A percentile compares a stretch with the other conserved stretches of the same genome.
These are phyloP conservation scores for Colletotrichum limetticola DNA, from an alignment of 2,329 filamentous ascomycete species.

Conservation along the genomic window DNA sequence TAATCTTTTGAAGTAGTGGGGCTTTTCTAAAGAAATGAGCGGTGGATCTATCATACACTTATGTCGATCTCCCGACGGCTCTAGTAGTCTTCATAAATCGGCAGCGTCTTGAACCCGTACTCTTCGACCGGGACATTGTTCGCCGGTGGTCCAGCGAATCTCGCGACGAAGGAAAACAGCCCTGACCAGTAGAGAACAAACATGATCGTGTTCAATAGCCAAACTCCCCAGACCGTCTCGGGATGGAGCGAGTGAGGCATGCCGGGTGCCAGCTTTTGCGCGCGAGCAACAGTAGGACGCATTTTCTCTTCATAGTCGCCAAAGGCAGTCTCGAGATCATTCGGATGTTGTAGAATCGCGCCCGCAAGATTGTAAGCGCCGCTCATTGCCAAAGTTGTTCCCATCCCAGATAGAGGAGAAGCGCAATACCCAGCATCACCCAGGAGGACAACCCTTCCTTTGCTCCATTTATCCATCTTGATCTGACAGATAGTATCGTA, in stretches of 20 bases:
- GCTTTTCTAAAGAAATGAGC: background rate
- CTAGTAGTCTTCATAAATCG: background rate
- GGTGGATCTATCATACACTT: background rate
- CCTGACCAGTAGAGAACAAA: constrained; percentile 16
- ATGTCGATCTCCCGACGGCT: background rate
- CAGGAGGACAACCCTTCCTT: constrained; percentile 53
- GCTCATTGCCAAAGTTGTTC: constrained; percentile 56
- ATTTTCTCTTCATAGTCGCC: constrained; percentile 53
- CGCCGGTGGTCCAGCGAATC: constrained; percentile 2
- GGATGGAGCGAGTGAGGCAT: constrained; percentile 42
- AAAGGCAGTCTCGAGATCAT: constrained; percentile 44
- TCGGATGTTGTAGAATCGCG: constrained; percentile 45
- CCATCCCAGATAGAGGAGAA: constrained; percentile 58
- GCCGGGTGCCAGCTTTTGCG: constrained; percentile 47
- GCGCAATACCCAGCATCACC: constrained; percentile 62
- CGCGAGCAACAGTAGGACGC: constrained; percentile 50
- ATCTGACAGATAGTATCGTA: constrained; percentile 54
- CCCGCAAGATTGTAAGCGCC: constrained; percentile 63
- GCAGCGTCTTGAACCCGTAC: constrained; percentile 1
- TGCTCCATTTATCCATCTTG: constrained; percentile 47
- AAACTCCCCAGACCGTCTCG: constrained; percentile 41
- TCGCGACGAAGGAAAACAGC: background rate
- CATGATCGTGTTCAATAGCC: constrained; percentile 36
- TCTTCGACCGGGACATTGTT: constrained; percentile 3
- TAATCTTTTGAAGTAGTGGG: background rate